These are phyloP conservation scores for Lanmaoa pseudosensibilis DNA, from an alignment of 768 basidiomycete species.

Conservation along the genomic window DNA sequence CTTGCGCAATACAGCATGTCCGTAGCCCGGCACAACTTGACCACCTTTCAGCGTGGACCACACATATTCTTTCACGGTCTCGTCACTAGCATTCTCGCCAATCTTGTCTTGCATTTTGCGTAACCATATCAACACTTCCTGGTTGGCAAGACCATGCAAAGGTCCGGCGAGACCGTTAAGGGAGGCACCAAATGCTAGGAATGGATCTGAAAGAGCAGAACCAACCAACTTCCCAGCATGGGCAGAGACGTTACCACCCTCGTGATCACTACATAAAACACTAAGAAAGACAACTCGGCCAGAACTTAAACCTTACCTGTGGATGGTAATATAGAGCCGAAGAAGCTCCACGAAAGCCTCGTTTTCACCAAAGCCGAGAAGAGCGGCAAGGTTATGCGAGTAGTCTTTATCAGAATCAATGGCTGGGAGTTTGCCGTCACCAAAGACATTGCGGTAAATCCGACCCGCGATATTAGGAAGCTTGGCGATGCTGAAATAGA, in stretches of 20 bases:
- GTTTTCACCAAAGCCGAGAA: conserved; percentile 91
- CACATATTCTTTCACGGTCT: conserved; percentile 88
- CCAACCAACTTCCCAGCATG: conserved; percentile 93
- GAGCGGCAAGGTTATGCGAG: conserved; percentile 82
- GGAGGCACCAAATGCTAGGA: conserved; percentile 91
- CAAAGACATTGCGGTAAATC: conserved; percentile 86
- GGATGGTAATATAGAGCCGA: conserved; percentile 95
- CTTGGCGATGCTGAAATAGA: conserved; percentile 78
- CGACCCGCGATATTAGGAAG: conserved; percentile 95
- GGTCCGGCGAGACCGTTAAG: conserved; percentile 97
- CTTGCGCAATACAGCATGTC: conserved; percentile 84
- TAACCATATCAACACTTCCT: conserved; percentile 94
- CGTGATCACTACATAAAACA: conserved; percentile 69
- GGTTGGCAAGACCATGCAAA: conserved; percentile 95
- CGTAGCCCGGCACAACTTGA: conserved; percentile 92
- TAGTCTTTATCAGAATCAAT: conserved; percentile 87
- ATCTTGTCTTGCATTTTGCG: conserved; percentile 90
- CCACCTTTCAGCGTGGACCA: conserved; percentile 93
- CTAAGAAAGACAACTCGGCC: background rate
- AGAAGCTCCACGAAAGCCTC: conserved; percentile 89
- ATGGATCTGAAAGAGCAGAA: conserved; percentile 95
- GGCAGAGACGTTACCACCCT: conserved; percentile 97
- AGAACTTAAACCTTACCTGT: conserved; percentile 52
- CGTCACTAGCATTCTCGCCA: conserved; percentile 82
- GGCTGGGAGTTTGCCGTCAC: conserved; percentile 81